These are phyloP conservation scores for Pseudomicrostroma phylloplanum DNA, from an alignment of 1,284 basidiomycete genomes.

Conservation along the genomic window DNA sequence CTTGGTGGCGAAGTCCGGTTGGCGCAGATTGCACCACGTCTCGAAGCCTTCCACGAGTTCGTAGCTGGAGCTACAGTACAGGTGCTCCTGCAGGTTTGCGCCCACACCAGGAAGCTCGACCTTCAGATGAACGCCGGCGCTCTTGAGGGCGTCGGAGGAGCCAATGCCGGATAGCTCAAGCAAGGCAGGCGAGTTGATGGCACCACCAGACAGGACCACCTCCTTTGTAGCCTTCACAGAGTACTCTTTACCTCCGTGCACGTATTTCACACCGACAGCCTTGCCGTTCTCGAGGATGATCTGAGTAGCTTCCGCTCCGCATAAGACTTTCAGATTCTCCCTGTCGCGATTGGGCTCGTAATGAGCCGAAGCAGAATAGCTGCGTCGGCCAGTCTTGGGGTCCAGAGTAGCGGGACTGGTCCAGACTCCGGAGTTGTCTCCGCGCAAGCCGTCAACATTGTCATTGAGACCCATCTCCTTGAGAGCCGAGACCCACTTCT, in stretches of 20 bases:
- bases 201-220: constrained; percentile 54
- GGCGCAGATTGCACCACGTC: constrained; percentile 37
- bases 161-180: constrained; percentile 40
- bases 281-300: constrained; percentile 19
- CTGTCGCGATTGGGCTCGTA: constrained; percentile 26
- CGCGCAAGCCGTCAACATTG: constrained; percentile 21
- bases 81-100: constrained; percentile 54
- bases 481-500: constrained; percentile 29
- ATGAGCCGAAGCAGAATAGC: constrained; percentile 29
- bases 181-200: constrained; percentile 51
- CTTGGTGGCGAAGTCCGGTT: constrained; percentile 32
- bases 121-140: constrained; percentile 15
- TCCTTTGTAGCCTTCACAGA: constrained; percentile 52
- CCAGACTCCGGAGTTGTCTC: constrained; percentile 35
- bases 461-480: constrained; percentile 27
- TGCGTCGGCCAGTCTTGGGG: constrained; percentile 22
- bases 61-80: constrained; percentile 44
- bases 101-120: constrained; percentile 56
- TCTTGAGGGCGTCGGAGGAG: constrained; percentile 21
- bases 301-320: constrained; percentile 27
- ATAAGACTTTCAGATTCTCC: constrained; percentile 31
- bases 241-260: constrained; percentile 28
- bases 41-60: constrained; percentile 32
- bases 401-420: constrained; percentile 25
- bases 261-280: constrained; percentile 45